Percentiles rank a stretch among this genome's conserved stretches.
phyloP scores from a whole-genome alignment of 1,284 basidiomycete species.

The Schizophyllum commune region DNA sequence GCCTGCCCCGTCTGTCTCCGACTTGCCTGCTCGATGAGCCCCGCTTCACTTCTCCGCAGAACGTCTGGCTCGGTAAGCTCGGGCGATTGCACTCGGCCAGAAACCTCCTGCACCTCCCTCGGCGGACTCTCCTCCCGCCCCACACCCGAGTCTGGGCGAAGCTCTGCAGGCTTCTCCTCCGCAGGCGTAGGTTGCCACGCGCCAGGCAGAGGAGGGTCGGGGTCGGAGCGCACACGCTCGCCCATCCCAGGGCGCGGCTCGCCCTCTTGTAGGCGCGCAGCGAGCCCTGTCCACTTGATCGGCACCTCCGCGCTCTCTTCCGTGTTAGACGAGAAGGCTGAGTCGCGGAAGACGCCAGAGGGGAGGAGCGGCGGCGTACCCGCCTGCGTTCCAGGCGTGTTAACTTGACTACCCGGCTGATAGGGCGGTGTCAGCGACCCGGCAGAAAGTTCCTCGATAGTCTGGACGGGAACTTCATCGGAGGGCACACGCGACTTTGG shows the following conservation, averaged over 20 bases:
- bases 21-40: slow-evolving; percentile 38
- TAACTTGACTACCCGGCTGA: neutral
- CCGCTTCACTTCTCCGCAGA: slow-evolving; percentile 46
- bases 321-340: slow-evolving; percentile 40
- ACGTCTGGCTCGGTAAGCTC: slow-evolving; percentile 33
- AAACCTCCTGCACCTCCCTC: slow-evolving; percentile 35
- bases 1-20: slow-evolving; percentile 6
- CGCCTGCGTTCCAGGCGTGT: slow-evolving; percentile 7
- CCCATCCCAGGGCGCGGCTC: slow-evolving; percentile 14
- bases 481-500: neutral
- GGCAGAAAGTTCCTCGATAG: slow-evolving; percentile 1
- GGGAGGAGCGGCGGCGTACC: slow-evolving; percentile 28
- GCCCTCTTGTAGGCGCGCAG: slow-evolving; percentile 20
- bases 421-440: neutral
- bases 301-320: slow-evolving; percentile 37
- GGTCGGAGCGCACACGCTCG: slow-evolving; percentile 20
- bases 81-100: slow-evolving; percentile 38
- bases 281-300: slow-evolving; percentile 44
- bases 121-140: slow-evolving; percentile 1
- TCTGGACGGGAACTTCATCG: neutral
- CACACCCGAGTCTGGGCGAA: slow-evolving; percentile 4
- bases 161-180: slow-evolving; percentile 30
- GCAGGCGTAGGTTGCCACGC: slow-evolving; percentile 37
- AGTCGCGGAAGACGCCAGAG: slow-evolving; percentile 45
- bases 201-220: slow-evolving; percentile 29